These are phyloP conservation scores for Gossypium australe DNA, from an alignment of 345 rosid species.

Conservation along the genomic window DNA sequence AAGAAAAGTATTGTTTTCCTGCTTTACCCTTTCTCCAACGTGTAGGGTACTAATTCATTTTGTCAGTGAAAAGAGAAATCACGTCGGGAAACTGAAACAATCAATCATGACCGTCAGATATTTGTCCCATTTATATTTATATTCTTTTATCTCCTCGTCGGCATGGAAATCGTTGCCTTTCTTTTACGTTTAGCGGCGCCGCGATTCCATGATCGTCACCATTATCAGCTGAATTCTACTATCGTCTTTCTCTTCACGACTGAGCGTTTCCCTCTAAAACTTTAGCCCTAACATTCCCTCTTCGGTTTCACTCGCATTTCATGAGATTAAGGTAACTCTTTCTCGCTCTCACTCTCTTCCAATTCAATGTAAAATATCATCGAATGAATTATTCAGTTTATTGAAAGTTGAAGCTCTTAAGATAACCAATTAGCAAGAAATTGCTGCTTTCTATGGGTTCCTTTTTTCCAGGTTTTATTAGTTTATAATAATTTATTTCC, in stretches of 20 bases:
- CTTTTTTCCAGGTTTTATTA: background rate
- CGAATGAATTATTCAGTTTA: too few relatives aligned
- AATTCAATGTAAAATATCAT: background rate
- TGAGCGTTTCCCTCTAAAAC: background rate
- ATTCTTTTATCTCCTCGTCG: background rate
- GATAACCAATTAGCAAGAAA: background rate
- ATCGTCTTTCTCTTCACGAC: background rate
- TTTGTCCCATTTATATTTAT: background rate
- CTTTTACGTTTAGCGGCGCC: background rate
- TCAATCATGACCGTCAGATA: conserved; percentile 4
- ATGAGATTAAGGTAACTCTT: background rate
- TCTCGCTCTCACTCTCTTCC: background rate
- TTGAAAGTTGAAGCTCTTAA: background rate
- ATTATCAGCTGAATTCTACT: background rate
- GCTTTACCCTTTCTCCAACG: background rate
- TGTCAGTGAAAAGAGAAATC: background rate
- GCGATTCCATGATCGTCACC: background rate
- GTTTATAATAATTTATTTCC: background rate
- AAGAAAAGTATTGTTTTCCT: background rate
- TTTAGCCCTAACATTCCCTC: background rate
- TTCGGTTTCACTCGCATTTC: background rate
- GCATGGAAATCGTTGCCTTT: background rate
- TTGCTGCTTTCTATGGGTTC: background rate
- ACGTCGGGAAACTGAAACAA: background rate
- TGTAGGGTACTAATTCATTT: background rate